Percentiles rank a stretch among this genome's conserved stretches.
phyloP scores from a whole-genome alignment of 2,329 filamentous ascomycete species.

The Sclerotinia minor region DNA sequence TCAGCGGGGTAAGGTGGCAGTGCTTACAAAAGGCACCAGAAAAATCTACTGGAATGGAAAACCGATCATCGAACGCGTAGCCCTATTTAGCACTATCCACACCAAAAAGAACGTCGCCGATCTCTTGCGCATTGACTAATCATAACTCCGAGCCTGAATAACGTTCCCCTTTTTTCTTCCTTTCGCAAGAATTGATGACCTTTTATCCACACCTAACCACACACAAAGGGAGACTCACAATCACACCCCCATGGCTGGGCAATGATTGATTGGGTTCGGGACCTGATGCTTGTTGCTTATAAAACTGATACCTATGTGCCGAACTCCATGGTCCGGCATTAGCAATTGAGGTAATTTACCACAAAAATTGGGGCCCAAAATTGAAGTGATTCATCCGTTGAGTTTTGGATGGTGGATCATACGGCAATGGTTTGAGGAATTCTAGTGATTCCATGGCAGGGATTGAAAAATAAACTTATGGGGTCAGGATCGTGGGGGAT shows the following conservation, averaged over 20 bases:
- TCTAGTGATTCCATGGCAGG: no score
- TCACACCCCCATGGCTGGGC: no score
- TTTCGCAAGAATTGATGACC: neutral
- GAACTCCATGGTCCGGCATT: neutral
- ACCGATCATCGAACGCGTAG: neutral
- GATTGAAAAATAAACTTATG: no score
- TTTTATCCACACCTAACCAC: no score
- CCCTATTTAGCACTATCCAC: neutral
- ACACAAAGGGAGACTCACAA: no score
- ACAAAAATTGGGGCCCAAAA: no score
- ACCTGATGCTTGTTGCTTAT: neutral
- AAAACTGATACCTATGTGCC: neutral
- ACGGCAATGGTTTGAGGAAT: no score
- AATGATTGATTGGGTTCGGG: neutral
- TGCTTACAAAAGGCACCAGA: conserved; percentile 33
- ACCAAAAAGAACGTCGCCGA: neutral
- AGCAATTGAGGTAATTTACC: neutral
- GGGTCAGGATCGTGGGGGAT: no score
- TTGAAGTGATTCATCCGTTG: no score
- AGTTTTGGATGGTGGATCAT: no score
- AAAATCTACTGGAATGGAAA: neutral
- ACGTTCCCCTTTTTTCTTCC: neutral
- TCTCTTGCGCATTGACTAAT: neutral
- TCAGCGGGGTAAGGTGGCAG: conserved; percentile 43
- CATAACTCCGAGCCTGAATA: neutral